Evolutionary conservation across 1,284 basidiomycete species (phyloP).

Genomic region (Cutaneotrichosporon arboriforme): DNA sequence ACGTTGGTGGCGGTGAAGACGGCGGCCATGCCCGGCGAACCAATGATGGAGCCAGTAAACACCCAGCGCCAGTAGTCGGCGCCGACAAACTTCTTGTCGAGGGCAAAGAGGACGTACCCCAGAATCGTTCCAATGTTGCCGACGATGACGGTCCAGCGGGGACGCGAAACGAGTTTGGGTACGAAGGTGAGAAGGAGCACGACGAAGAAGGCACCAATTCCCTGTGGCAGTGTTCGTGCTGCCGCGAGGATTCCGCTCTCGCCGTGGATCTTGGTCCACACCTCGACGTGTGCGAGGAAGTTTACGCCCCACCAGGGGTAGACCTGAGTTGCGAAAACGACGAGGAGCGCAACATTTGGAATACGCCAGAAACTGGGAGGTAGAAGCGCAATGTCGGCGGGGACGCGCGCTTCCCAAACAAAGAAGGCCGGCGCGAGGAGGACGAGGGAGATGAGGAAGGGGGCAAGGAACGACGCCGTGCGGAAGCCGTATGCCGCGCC

Average conservation of each 20-base stretch:
- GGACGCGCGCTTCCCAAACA: slow-evolving; percentile 32
- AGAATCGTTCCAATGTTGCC: slow-evolving; percentile 23
- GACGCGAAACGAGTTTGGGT: slow-evolving; percentile 19
- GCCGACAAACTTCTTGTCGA: slow-evolving; percentile 11
- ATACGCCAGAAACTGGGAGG: slow-evolving; percentile 37
- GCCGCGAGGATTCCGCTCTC: slow-evolving; percentile 30
- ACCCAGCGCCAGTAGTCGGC: slow-evolving; percentile 40
- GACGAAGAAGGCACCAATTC: slow-evolving; percentile 17
- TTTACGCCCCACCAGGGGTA: slow-evolving; percentile 39
- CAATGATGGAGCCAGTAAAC: slow-evolving; percentile 34
- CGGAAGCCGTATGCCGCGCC: slow-evolving; percentile 40
- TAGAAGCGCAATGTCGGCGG: slow-evolving; percentile 35
- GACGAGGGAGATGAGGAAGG: slow-evolving; percentile 38
- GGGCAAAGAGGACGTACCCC: slow-evolving; percentile 23
- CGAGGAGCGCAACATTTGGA: slow-evolving; percentile 39
- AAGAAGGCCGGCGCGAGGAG: slow-evolving; percentile 32
- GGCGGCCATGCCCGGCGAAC: slow-evolving; percentile 25
- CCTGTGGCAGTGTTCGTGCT: slow-evolving; percentile 29
- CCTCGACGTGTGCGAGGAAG: slow-evolving; percentile 23
- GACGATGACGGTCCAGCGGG: slow-evolving; percentile 25
- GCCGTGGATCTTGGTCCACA: slow-evolving; percentile 15
- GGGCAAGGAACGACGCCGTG: slow-evolving; percentile 41
- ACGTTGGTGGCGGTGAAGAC: slow-evolving; percentile 27
- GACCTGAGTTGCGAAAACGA: slow-evolving; percentile 32
- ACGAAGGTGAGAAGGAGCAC: slow-evolving; percentile 12